Evolutionary conservation across 257 asterid genomes (phyloP).

Genomic region (Plantago ovata): DNA sequence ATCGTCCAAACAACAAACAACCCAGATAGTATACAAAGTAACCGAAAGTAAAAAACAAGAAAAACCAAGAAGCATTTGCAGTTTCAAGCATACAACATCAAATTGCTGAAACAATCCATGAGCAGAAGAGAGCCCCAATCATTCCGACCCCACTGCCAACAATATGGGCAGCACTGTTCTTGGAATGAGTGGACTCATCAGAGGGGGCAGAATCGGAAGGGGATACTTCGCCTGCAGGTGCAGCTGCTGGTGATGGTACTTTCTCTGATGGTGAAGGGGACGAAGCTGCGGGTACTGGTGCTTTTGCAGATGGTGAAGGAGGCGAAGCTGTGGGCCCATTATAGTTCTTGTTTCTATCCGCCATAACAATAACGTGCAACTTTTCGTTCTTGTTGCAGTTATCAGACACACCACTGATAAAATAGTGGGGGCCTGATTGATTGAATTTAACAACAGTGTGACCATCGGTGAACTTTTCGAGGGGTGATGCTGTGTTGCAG

Average conservation of each 20-base stretch:
- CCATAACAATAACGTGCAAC: slow-evolving; percentile 58
- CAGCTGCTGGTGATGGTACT: slow-evolving; percentile 24
- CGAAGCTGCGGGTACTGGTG: slow-evolving; percentile 43
- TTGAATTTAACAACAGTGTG: slow-evolving; percentile 38
- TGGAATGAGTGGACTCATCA: slow-evolving; percentile 46
- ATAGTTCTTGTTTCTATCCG: slow-evolving; percentile 40
- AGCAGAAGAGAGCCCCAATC: slow-evolving; percentile 41
- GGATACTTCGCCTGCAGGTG: slow-evolving; percentile 23
- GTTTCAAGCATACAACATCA: slow-evolving; percentile 24
- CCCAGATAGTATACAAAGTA: slow-evolving; percentile 21
- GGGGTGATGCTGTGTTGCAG: slow-evolving; percentile 48
- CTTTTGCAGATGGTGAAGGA: slow-evolving; percentile 37
- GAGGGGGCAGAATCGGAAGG: slow-evolving; percentile 58
- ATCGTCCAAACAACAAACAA: slow-evolving; percentile 14
- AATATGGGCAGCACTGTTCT: slow-evolving; percentile 29
- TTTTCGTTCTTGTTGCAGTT: slow-evolving; percentile 70
- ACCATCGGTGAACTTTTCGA: slow-evolving; percentile 50
- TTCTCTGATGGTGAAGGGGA: slow-evolving; percentile 44
- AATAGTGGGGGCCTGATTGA: slow-evolving; percentile 63
- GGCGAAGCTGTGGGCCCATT: slow-evolving; percentile 30
- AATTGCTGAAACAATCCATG: slow-evolving; percentile 33
- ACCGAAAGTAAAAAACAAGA: slow-evolving; percentile 1
- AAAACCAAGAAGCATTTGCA: slow-evolving; percentile 5
- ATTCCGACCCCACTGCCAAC: slow-evolving; percentile 29
- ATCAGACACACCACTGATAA: slow-evolving; percentile 70